Conservation (phyloP, 73 alveolate species). For the Tetrahymena malaccensis region DNA sequence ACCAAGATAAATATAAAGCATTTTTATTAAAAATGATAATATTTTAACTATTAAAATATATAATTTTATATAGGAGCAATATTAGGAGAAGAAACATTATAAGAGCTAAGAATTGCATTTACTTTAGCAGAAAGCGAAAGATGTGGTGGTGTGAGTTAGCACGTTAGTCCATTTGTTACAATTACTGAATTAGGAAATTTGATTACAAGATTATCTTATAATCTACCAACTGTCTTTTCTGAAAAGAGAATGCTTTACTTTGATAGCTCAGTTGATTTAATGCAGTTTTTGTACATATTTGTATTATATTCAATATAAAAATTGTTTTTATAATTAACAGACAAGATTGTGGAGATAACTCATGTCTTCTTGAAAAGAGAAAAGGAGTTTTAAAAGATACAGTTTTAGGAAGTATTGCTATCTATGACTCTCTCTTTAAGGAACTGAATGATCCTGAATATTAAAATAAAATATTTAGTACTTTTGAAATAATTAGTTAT, state of each 20-base stretch:
- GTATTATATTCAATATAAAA: neutral
- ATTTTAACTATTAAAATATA: neutral
- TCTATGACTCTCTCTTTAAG: constrained; percentile 32
- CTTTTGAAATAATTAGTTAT: constrained; percentile 42
- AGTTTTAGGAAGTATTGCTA: constrained; percentile 32
- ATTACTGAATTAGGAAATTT: constrained; percentile 46
- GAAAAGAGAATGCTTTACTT: constrained; percentile 19
- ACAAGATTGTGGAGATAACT: constrained; percentile 43
- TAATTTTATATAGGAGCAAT: constrained; percentile 12
- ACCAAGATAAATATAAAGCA: too few species aligned
- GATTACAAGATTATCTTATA: constrained; percentile 26
- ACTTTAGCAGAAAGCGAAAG: constrained; percentile 53
- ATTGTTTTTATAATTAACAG: constrained; percentile 18
- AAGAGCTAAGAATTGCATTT: constrained; percentile 43
- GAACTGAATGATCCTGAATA: neutral
- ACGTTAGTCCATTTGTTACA: constrained; percentile 43
- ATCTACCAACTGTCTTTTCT: constrained; percentile 35
- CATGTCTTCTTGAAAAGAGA: constrained; percentile 29
- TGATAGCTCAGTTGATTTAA: neutral
- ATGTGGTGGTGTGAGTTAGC: constrained; percentile 54
- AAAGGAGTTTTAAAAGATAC: constrained; percentile 23
- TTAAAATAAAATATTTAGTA: constrained; percentile 16
- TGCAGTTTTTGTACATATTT: constrained; percentile 6
- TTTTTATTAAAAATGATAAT: too few species aligned
- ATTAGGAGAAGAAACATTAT: constrained; percentile 44